Conservation (phyloP, 805 yeast genomes). For the Wickerhamomyces canadensis region DNA sequence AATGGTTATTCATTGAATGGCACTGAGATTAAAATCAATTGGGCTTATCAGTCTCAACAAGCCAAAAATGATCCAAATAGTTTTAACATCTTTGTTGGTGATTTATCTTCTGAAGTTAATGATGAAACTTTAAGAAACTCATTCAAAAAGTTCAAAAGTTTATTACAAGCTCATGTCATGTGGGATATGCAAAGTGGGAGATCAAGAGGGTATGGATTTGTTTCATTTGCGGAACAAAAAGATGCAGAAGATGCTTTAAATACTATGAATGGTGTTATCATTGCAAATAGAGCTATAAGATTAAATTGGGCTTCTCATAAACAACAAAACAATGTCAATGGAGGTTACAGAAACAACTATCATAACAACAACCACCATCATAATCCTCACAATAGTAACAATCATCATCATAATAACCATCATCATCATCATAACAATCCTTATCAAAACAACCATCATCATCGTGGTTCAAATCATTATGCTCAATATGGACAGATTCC, state of each 20-base stretch:
- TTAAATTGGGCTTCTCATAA: conserved; percentile 87
- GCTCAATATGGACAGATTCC: conserved; percentile 2
- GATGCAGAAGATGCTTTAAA: conserved; percentile 74
- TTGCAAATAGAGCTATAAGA: conserved; percentile 73
- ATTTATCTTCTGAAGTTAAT: conserved; percentile 73
- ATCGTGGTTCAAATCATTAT: not conserved
- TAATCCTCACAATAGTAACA: too few relatives aligned
- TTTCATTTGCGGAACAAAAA: conserved; percentile 56
- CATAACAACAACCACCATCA: conserved; percentile 6
- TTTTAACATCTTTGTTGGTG: conserved; percentile 81
- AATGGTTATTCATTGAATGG: conserved; percentile 54
- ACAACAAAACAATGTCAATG: conserved; percentile 31
- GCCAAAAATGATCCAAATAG: conserved; percentile 45
- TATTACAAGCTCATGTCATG: conserved; percentile 87
- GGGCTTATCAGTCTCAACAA: conserved; percentile 82
- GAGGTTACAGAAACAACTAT: conserved; percentile 8
- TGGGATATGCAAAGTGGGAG: conserved; percentile 96
- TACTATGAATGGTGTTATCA: conserved; percentile 66
- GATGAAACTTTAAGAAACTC: conserved; percentile 62
- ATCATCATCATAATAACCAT: conserved; percentile 5
- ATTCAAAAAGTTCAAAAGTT: conserved; percentile 52
- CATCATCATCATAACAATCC: conserved; percentile 6
- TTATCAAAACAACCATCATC: conserved; percentile 3
- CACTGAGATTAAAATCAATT: conserved; percentile 58
- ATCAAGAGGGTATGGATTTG: conserved; percentile 90